Percentiles rank a stretch among this genome's conserved stretches.
Evolutionary conservation across 78 protist species (phyloP).

Genomic region (Andalucia godoyi): DNA sequence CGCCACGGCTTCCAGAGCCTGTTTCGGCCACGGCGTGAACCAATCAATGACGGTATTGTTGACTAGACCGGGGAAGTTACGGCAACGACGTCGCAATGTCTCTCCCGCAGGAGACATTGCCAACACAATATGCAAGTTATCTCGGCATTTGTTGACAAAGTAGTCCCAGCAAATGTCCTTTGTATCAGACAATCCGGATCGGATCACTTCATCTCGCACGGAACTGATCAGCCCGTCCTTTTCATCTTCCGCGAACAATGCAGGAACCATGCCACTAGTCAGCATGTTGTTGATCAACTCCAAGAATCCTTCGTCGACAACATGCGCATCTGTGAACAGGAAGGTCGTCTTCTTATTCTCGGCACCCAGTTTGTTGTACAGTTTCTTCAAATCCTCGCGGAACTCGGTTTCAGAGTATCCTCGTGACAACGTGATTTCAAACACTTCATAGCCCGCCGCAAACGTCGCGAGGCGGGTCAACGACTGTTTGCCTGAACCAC

Average conservation of each 20-base stretch:
- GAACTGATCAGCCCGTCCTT: conserved; percentile 23
- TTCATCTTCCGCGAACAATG: conserved; percentile 68
- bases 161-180: conserved; percentile 54
- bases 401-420: conserved; percentile 60
- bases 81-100: conserved; percentile 56
- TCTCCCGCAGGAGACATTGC: conserved; percentile 79
- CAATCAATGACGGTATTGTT: conserved; percentile 75
- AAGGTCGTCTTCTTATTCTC: conserved; percentile 33
- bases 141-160: conserved; percentile 63
- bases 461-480: conserved; percentile 61
- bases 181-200: conserved; percentile 10
- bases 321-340: conserved; percentile 75
- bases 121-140: conserved; percentile 76
- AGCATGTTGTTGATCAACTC: conserved; percentile 77
- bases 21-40: conserved; percentile 73
- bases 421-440: conserved; percentile 61
- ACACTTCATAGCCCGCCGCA: conserved; percentile 45
- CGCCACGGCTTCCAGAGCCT: conserved; percentile 68
- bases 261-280: conserved; percentile 75
- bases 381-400: conserved; percentile 56
- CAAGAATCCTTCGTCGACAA: conserved; percentile 55
- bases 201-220: conserved; percentile 29
- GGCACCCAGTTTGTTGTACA: conserved; percentile 42
- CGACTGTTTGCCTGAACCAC: conserved; percentile 72
- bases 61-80: conserved; percentile 80